These are phyloP conservation scores for Myrica gale DNA, from an alignment of 306 rosid species.

Conservation along the genomic window DNA sequence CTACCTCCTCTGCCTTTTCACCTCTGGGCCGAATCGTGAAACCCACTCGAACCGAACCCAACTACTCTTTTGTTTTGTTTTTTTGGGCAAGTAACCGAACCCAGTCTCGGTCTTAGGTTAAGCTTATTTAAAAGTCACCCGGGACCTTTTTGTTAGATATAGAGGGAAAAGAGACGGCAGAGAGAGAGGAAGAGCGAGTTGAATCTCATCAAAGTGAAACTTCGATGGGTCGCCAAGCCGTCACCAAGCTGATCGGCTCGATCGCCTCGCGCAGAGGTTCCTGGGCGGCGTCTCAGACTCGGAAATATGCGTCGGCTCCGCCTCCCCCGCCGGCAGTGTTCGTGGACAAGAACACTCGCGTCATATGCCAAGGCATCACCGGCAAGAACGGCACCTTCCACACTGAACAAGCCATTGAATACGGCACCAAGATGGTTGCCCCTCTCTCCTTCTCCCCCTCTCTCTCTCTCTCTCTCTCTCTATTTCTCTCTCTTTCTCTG, in stretches of 20 bases:
- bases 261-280: slow-evolving; percentile 51
- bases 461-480: neutral
- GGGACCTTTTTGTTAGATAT: neutral
- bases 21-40: no score
- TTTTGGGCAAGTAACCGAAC: no score
- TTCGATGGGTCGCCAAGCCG: slow-evolving; percentile 67
- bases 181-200: neutral
- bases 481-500: neutral
- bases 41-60: no score
- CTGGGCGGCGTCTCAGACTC: slow-evolving; percentile 30
- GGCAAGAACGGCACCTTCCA: slow-evolving; percentile 96
- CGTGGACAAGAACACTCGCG: slow-evolving; percentile 96
- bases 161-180: neutral
- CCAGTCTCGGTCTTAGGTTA: no score
- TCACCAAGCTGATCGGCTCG: slow-evolving; percentile 55
- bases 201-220: slow-evolving; percentile 4
- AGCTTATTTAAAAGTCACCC: neutral
- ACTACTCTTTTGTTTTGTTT: no score
- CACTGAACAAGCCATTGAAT: slow-evolving; percentile 96
- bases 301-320: slow-evolving; percentile 59
- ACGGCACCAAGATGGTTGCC: slow-evolving; percentile 92
- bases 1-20: no score
- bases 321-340: slow-evolving; percentile 79
- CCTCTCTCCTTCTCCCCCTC: neutral
- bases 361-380: slow-evolving; percentile 95